These are phyloP conservation scores for Fusarium longipes DNA, from an alignment of 2,329 filamentous ascomycete genomes.

Conservation along the genomic window DNA sequence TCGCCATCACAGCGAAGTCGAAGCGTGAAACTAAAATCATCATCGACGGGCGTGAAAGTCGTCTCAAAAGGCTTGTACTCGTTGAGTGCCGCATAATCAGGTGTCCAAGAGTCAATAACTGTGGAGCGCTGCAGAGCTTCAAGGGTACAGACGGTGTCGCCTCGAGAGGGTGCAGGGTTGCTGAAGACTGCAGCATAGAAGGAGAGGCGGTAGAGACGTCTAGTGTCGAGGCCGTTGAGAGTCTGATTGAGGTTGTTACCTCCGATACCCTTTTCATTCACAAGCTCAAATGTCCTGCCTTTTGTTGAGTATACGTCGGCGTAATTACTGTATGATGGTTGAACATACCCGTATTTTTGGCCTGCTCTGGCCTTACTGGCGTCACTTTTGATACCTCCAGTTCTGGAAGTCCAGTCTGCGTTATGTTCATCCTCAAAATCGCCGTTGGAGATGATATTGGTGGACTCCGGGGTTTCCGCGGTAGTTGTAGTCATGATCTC, in stretches of 20 bases:
- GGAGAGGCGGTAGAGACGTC: background rate
- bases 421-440: background rate
- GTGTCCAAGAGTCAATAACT: background rate
- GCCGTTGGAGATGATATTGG: background rate
- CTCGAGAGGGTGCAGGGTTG: background rate
- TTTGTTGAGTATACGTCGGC: background rate
- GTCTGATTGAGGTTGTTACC: constrained; percentile 8
- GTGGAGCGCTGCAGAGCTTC: background rate
- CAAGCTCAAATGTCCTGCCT: background rate
- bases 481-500: background rate
- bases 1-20: background rate
- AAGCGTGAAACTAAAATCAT: background rate
- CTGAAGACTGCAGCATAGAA: background rate
- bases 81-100: rapidly evolving
- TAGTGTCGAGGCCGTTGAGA: background rate
- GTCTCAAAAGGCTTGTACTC: rapidly evolving
- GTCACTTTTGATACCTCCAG: background rate
- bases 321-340: rapidly evolving
- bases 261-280: background rate
- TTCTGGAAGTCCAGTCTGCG: background rate
- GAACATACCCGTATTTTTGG: background rate
- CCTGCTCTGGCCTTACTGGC: background rate
- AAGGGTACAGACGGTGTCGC: background rate
- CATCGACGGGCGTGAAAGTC: background rate
- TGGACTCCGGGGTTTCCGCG: rapidly evolving